Conservation (phyloP, 2,329 filamentous ascomycete species). For the Tolypocladium tropicale region DNA sequence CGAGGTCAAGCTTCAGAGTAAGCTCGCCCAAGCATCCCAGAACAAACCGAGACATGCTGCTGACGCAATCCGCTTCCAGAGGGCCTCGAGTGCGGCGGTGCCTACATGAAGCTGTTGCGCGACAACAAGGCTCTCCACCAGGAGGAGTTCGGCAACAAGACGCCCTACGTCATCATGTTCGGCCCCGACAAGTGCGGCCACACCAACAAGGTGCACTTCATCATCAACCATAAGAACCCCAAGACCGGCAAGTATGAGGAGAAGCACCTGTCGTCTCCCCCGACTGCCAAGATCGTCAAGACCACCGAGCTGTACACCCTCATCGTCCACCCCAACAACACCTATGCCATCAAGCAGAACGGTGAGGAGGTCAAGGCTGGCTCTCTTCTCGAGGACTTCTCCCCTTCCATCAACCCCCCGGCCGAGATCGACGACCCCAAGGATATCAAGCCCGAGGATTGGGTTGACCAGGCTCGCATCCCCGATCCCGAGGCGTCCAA, state of each 20-base stretch:
- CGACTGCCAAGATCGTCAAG: slow-evolving; percentile 82
- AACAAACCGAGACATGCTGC: not conserved
- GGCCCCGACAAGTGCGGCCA: slow-evolving; percentile 98
- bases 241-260: slow-evolving; percentile 99
- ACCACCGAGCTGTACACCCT: slow-evolving; percentile 91
- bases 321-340: slow-evolving; percentile 94
- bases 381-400: slow-evolving; percentile 88
- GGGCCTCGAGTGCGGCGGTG: slow-evolving; percentile 93
- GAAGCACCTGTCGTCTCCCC: slow-evolving; percentile 87
- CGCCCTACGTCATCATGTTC: slow-evolving; percentile 99
- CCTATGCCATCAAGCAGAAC: slow-evolving; percentile 85
- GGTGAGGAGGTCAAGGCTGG: slow-evolving; percentile 81
- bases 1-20: slow-evolving; percentile 97
- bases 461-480: slow-evolving; percentile 91
- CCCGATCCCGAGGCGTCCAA: slow-evolving; percentile 87
- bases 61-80: slow-evolving; percentile 37
- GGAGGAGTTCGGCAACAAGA: slow-evolving; percentile 95
- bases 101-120: slow-evolving; percentile 97
- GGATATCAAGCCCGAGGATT: slow-evolving; percentile 88
- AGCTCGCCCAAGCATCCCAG: slow-evolving; percentile 20
- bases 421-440: slow-evolving; percentile 93
- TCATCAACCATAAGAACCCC: slow-evolving; percentile 99
- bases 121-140: slow-evolving; percentile 95
- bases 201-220: slow-evolving; percentile 98
- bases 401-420: slow-evolving; percentile 82